These are phyloP conservation scores for Backusella sp. DNA, from an alignment of 192 early-diverging fungal genomes.

Conservation along the genomic window DNA sequence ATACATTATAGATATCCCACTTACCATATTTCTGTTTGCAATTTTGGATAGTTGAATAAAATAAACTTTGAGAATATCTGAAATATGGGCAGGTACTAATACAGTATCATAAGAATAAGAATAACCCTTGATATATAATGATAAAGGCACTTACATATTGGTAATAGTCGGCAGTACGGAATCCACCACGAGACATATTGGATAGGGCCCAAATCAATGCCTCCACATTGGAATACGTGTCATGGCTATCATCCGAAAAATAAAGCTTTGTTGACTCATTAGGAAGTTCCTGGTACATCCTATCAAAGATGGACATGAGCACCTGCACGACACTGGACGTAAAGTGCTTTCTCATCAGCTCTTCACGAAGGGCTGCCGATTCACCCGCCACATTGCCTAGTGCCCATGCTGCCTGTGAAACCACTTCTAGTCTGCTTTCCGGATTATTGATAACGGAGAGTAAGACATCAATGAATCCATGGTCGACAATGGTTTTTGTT, in stretches of 20 bases:
- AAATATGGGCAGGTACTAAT: conserved; percentile 1
- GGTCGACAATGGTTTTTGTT: conserved; percentile 24
- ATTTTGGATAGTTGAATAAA: neutral
- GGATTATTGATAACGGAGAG: conserved; percentile 4
- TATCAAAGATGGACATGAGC: conserved; percentile 12
- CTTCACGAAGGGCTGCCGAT: conserved; percentile 24
- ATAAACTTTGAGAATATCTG: neutral
- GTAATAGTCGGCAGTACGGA: conserved; percentile 26
- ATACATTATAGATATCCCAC: no score
- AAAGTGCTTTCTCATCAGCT: conserved; percentile 22
- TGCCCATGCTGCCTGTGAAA: conserved; percentile 41
- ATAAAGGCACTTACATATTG: conserved; percentile 1
- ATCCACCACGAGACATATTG: conserved; percentile 41
- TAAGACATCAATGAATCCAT: conserved; percentile 23
- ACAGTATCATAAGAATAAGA: no score
- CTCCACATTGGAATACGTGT: conserved; percentile 19
- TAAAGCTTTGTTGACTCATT: neutral
- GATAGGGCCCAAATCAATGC: conserved; percentile 33
- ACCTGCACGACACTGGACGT: conserved; percentile 8
- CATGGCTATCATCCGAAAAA: neutral
- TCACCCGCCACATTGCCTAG: conserved; percentile 39
- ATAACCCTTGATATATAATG: no score
- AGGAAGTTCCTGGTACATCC: neutral
- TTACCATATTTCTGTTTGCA: conserved; percentile 9
- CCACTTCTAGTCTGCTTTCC: neutral